phyloP scores from a whole-genome alignment of 352 stramenopile genomes.

The Phytophthora cactorum region DNA sequence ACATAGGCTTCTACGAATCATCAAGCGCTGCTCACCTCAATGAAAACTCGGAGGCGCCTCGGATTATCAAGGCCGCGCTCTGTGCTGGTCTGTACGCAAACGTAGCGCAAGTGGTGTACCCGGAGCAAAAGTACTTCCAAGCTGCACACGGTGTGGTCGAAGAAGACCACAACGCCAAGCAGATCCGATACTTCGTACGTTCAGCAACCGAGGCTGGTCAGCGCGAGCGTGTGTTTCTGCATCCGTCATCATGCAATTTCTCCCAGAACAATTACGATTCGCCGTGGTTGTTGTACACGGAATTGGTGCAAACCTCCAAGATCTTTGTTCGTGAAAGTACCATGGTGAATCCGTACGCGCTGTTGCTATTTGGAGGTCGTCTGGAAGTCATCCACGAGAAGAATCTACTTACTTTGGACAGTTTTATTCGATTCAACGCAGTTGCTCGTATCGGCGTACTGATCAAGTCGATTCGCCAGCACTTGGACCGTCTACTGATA shows the following conservation, averaged over 20 bases:
- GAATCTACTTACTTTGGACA: constrained; percentile 81
- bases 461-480: constrained; percentile 94
- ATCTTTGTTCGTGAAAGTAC: constrained; percentile 97
- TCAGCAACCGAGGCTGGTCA: constrained; percentile 17
- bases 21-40: constrained; percentile 53
- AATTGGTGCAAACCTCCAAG: constrained; percentile 97
- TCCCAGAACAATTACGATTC: constrained; percentile 93
- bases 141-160: constrained; percentile 90
- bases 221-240: constrained; percentile 95
- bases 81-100: constrained; percentile 87
- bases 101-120: constrained; percentile 88
- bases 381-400: constrained; percentile 93
- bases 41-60: constrained; percentile 71
- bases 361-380: constrained; percentile 98
- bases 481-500: constrained; percentile 94
- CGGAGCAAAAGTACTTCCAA: constrained; percentile 95
- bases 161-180: constrained; percentile 92
- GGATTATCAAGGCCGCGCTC: constrained; percentile 91
- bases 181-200: constrained; percentile 94
- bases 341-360: constrained; percentile 96
- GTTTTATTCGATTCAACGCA: constrained; percentile 95
- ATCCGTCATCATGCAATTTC: constrained; percentile 94
- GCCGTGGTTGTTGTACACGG: constrained; percentile 96
- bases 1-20: constrained; percentile 81
- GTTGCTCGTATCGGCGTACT: constrained; percentile 95